Conservation (phyloP, 345 rosid genomes). For the Dovyalis caffra region DNA sequence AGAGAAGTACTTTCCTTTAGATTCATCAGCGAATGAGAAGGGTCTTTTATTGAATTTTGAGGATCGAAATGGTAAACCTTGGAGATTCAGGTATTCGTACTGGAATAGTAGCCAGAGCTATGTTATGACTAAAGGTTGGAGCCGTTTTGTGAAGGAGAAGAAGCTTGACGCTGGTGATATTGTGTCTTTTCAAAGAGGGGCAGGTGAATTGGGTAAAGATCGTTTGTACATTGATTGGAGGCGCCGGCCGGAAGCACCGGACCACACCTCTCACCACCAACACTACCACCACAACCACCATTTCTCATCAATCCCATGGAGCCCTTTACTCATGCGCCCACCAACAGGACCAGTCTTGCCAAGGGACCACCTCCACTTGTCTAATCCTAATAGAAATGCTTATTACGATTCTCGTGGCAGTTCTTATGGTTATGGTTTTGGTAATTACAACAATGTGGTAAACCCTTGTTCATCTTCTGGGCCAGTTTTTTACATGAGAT, state of each 20-base stretch:
- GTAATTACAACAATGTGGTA: slow-evolving; percentile 17
- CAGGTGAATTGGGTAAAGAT: slow-evolving; percentile 56
- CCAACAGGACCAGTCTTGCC: slow-evolving; percentile 16
- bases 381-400: slow-evolving; percentile 20
- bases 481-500: slow-evolving; percentile 32
- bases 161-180: slow-evolving; percentile 86
- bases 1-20: slow-evolving; percentile 81
- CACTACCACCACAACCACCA: slow-evolving; percentile 23
- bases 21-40: slow-evolving; percentile 67
- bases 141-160: slow-evolving; percentile 93
- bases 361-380: slow-evolving; percentile 26
- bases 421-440: slow-evolving; percentile 19
- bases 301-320: slow-evolving; percentile 42
- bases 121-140: slow-evolving; percentile 97
- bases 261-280: slow-evolving; percentile 4
- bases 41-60: slow-evolving; percentile 86
- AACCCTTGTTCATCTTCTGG: slow-evolving; percentile 26
- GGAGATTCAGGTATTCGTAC: slow-evolving; percentile 90
- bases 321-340: slow-evolving; percentile 43
- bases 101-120: slow-evolving; percentile 98
- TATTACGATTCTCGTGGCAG: slow-evolving; percentile 5
- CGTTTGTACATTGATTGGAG: slow-evolving; percentile 81
- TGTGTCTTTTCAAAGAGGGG: slow-evolving; percentile 78
- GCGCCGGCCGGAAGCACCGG: slow-evolving; percentile 57
- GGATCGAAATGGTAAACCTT: slow-evolving; percentile 66